Evolutionary conservation across 495 filamentous ascomycete species (phyloP).

Genomic region (Corynascus novoguineensis): DNA sequence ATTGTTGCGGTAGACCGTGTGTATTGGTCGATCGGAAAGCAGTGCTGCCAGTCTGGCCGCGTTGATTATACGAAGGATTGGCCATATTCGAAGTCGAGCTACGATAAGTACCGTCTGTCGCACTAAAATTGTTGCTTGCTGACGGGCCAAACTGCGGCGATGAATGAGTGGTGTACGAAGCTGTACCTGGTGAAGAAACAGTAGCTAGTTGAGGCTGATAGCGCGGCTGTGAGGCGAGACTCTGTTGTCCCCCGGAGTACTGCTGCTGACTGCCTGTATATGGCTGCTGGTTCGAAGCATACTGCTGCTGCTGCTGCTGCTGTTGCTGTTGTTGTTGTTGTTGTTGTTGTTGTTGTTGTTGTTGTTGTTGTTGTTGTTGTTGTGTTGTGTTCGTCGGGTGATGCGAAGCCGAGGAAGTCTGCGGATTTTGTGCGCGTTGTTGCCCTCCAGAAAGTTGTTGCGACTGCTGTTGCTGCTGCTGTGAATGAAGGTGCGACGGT

Average conservation of each 20-base stretch:
- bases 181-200: conserved; percentile 30
- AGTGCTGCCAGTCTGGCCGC: conserved; percentile 33
- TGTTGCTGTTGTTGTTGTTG: conserved; percentile 24
- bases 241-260: conserved; percentile 30
- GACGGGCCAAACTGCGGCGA: conserved; percentile 42
- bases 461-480: conserved; percentile 23
- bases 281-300: conserved; percentile 20
- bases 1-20: conserved; percentile 35
- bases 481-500: conserved; percentile 14
- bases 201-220: conserved; percentile 40
- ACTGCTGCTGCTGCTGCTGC: conserved; percentile 20
- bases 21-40: conserved; percentile 30
- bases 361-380: conserved; percentile 20
- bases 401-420: conserved; percentile 20
- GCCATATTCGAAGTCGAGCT: conserved; percentile 24
- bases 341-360: conserved; percentile 22
- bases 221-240: conserved; percentile 32
- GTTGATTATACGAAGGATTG: conserved; percentile 34
- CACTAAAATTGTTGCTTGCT: conserved; percentile 32
- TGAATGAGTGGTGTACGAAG: conserved; percentile 38
- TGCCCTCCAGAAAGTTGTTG: conserved; percentile 25
- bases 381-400: conserved; percentile 21
- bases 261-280: conserved; percentile 22
- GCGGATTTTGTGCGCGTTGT: conserved; percentile 16
- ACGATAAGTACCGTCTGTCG: conserved; percentile 37